Conservation (phyloP, 169 alveolate genomes). For the Eimeria falciformis region DNA sequence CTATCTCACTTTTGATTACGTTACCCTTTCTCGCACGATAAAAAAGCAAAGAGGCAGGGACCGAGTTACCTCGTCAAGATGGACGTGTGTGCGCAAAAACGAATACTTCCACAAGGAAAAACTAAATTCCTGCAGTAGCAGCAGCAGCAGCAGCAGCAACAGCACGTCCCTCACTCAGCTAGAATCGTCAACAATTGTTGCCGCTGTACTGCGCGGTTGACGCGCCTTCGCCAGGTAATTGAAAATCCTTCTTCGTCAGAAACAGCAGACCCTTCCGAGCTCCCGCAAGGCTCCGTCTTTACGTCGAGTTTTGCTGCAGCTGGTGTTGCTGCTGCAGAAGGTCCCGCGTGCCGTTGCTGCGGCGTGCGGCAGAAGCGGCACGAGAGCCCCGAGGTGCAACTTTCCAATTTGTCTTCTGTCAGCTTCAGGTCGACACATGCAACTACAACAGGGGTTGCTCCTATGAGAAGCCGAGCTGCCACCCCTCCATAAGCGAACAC, state of each 20-base stretch:
- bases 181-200: conserved; percentile 38
- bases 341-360: neutral
- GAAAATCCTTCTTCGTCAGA: neutral
- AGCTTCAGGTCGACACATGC: conserved; percentile 53
- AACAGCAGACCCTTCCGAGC: neutral
- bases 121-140: neutral
- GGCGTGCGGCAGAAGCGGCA: conserved; percentile 7
- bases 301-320: conserved; percentile 9
- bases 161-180: conserved; percentile 36
- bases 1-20: too few relatives aligned
- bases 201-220: conserved; percentile 43
- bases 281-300: too few relatives aligned
- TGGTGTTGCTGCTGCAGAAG: neutral
- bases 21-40: too few relatives aligned
- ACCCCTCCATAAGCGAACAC: conserved; percentile 55
- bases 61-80: too few relatives aligned
- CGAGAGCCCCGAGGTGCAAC: neutral
- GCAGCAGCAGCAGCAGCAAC: neutral
- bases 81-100: too few relatives aligned
- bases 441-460: conserved; percentile 59
- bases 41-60: too few relatives aligned
- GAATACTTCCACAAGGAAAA: too few relatives aligned
- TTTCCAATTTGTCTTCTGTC: conserved; percentile 6
- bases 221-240: neutral
- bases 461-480: conserved; percentile 48